Conservation (phyloP, 192 early-diverging fungal species). For the Coemansia sp. region DNA sequence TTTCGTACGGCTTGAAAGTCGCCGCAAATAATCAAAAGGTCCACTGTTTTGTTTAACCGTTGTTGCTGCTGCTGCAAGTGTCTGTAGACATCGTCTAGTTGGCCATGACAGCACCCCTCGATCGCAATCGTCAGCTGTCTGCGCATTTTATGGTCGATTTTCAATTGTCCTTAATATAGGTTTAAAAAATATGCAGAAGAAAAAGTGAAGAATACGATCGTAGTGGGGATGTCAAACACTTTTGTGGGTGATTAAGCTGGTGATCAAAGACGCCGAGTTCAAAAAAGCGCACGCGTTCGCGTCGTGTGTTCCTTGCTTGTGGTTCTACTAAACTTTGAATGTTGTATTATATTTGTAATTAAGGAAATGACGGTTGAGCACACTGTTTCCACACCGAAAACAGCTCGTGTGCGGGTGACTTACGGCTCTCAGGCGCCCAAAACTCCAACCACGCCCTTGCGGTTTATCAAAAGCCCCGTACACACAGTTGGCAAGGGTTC, state of each 20-base stretch:
- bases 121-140: slow-evolving; percentile 72
- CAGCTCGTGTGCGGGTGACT: slow-evolving; percentile 17
- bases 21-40: slow-evolving; percentile 95
- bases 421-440: slow-evolving; percentile 17
- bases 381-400: neutral
- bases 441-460: neutral
- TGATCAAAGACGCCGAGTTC: neutral
- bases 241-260: neutral
- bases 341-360: neutral
- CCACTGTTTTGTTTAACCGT: slow-evolving; percentile 68
- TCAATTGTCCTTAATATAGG: neutral
- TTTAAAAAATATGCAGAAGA: neutral
- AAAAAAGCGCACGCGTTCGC: neutral
- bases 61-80: slow-evolving; percentile 58
- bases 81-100: slow-evolving; percentile 88
- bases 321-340: neutral
- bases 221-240: neutral
- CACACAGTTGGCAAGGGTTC: neutral
- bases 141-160: slow-evolving; percentile 11
- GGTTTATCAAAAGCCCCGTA: neutral
- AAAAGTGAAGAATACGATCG: no score
- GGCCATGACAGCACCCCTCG: slow-evolving; percentile 96
- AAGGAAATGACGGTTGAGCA: neutral
- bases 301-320: neutral
- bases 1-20: slow-evolving; percentile 97